Evolutionary conservation across 176 grass and related monocot species (phyloP).

Genomic region (Aegilops bicornis): DNA sequence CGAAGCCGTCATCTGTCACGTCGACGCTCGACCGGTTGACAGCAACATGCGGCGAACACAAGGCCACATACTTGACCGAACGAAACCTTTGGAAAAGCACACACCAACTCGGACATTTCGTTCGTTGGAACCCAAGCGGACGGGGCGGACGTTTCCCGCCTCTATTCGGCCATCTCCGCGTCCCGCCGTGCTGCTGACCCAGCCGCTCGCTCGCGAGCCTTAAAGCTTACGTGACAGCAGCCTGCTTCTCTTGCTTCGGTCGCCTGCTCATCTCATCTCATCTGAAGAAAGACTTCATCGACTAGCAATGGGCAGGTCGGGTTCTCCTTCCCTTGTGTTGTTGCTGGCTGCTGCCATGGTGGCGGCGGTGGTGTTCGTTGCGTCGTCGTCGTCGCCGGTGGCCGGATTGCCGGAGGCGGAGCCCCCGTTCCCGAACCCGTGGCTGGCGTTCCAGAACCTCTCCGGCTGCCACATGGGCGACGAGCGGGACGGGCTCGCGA

Average conservation of each 20-base stretch:
- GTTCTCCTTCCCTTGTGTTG: background rate
- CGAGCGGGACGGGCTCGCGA: conserved; percentile 46
- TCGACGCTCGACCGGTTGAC: conserved; percentile 11
- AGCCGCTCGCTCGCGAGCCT: background rate
- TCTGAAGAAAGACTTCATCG: background rate
- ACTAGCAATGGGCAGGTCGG: background rate
- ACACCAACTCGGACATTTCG: background rate
- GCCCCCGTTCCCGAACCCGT: conserved; percentile 57
- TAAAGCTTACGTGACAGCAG: conserved; percentile 35
- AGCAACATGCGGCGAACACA: conserved; percentile 2
- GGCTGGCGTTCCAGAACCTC: conserved; percentile 81
- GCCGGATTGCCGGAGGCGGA: background rate
- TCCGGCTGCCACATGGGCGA: conserved; percentile 80
- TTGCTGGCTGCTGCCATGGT: conserved; percentile 12
- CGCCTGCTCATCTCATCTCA: background rate
- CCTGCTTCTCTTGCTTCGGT: background rate
- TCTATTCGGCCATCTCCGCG: background rate
- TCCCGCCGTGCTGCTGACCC: conserved; percentile 16
- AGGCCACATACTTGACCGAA: conserved; percentile 41
- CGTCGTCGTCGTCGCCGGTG: conserved; percentile 6
- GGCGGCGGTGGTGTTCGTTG: background rate
- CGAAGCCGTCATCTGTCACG: background rate
- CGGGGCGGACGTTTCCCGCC: background rate
- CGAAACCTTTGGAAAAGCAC: background rate
- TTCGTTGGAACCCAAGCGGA: background rate